Percentiles rank a stretch among this genome's conserved stretches.
Evolutionary conservation across 371 early-diverging fungal species (phyloP).

Genomic region (Actinomucor elegans): DNA sequence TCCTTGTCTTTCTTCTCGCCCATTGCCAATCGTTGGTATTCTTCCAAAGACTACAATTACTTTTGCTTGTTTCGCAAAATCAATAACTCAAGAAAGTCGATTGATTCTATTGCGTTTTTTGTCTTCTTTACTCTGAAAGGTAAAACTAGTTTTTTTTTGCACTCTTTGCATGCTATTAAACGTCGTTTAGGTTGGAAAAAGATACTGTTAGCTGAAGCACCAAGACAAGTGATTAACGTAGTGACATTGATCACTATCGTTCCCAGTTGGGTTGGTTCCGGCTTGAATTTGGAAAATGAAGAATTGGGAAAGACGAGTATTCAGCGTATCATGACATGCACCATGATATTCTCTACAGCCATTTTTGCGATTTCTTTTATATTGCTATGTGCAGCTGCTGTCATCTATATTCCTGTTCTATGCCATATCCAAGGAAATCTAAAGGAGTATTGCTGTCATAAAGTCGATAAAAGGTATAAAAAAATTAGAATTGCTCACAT

Average conservation of each 20-base stretch:
- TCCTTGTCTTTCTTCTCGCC: conserved; percentile 76
- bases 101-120: conserved; percentile 81
- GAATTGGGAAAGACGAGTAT: conserved; percentile 42
- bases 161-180: background rate
- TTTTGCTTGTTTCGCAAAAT: conserved; percentile 85
- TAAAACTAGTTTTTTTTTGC: conserved; percentile 38
- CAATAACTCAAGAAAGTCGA: conserved; percentile 59
- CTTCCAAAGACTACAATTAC: conserved; percentile 67
- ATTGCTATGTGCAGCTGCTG: conserved; percentile 59
- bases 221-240: conserved; percentile 72
- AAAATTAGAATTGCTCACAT: no score
- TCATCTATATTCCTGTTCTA: conserved; percentile 81
- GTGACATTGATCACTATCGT: conserved; percentile 37
- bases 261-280: conserved; percentile 35
- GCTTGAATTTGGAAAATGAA: conserved; percentile 20
- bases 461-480: conserved; percentile 88
- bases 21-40: conserved; percentile 74
- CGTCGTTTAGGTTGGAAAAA: conserved; percentile 79
- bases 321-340: conserved; percentile 44
- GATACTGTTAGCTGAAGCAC: conserved; percentile 82
- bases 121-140: conserved; percentile 87
- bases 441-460: conserved; percentile 91
- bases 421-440: conserved; percentile 84
- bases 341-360: conserved; percentile 43
- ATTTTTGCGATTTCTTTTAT: conserved; percentile 55